phyloP scores from a whole-genome alignment of 192 early-diverging fungal genomes.

The Phycomyces nitens region DNA sequence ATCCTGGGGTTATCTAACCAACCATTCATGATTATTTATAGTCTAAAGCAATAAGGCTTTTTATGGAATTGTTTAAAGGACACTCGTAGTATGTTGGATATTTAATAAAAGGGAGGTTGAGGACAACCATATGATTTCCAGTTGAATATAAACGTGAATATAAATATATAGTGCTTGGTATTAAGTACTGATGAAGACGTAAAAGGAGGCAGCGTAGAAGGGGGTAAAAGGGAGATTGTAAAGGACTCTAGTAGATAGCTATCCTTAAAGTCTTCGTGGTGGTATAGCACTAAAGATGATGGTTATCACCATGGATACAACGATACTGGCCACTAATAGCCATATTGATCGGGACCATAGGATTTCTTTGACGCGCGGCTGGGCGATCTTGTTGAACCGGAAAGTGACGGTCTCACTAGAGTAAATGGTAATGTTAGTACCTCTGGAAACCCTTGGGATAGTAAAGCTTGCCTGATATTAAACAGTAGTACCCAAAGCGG shows the following conservation, averaged over 20 bases:
- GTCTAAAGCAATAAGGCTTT: too few relatives aligned
- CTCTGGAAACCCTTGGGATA: neutral
- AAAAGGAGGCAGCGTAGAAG: neutral
- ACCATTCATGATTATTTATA: too few relatives aligned
- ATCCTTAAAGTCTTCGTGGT: conserved; percentile 16
- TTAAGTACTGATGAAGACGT: neutral
- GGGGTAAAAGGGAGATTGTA: neutral
- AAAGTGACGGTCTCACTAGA: conserved; percentile 38
- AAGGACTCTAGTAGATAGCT: neutral
- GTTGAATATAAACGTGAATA: too few relatives aligned
- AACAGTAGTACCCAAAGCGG: conserved; percentile 41
- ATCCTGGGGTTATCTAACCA: too few relatives aligned
- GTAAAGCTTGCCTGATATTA: conserved; percentile 27
- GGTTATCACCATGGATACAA: conserved; percentile 24
- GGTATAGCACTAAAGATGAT: conserved; percentile 35
- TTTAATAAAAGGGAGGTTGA: too few relatives aligned
- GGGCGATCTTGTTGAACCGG: conserved; percentile 30
- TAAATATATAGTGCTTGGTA: too few relatives aligned
- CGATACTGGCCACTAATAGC: conserved; percentile 15
- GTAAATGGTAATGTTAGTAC: neutral
- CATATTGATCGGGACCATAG: conserved; percentile 31
- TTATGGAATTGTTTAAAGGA: too few relatives aligned
- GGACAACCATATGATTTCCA: too few relatives aligned
- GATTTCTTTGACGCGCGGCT: conserved; percentile 32
- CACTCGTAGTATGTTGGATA: too few relatives aligned